These are phyloP conservation scores for Globisporangium alternatum DNA, from an alignment of 352 stramenopile species.

Conservation along the genomic window DNA sequence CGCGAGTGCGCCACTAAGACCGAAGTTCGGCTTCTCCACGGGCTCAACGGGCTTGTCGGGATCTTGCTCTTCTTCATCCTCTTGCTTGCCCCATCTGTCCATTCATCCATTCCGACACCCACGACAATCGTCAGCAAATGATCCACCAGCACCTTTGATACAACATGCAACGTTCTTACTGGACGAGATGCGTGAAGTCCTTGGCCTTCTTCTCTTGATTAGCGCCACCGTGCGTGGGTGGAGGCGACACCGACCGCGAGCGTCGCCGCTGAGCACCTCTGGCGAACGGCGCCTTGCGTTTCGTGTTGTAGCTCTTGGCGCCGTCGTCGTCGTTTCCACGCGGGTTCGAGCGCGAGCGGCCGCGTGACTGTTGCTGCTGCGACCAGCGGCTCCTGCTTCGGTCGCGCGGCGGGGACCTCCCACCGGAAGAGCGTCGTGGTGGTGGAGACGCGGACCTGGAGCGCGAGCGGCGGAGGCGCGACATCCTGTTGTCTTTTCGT, in stretches of 20 bases:
- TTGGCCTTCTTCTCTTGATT: conserved; percentile 46
- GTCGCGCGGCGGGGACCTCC: neutral
- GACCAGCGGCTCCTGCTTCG: conserved; percentile 7
- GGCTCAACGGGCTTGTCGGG: conserved; percentile 32
- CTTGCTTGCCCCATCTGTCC: conserved; percentile 68
- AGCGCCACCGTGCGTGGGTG: conserved; percentile 15
- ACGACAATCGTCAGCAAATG: neutral
- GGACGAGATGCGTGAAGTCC: conserved; percentile 52
- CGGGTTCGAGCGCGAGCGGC: conserved; percentile 11
- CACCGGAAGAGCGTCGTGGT: neutral
- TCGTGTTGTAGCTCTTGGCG: conserved; percentile 13
- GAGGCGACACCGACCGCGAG: conserved; percentile 25
- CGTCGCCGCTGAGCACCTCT: conserved; percentile 10
- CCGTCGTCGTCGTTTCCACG: conserved; percentile 8
- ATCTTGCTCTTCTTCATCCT: conserved; percentile 45
- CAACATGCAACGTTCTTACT: conserved; percentile 26
- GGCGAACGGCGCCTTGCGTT: conserved; percentile 2
- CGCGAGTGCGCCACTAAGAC: conserved; percentile 94
- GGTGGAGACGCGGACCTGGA: conserved; percentile 11
- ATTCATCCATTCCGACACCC: neutral
- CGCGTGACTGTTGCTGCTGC: neutral
- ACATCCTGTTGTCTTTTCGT: neutral
- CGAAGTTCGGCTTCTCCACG: conserved; percentile 96
- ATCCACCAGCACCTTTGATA: neutral
- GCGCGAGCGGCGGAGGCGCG: conserved; percentile 13